A percentile compares a stretch with the other conserved stretches of the same genome.
Evolutionary conservation across 768 basidiomycete species (phyloP).

Genomic region (Agrocybe chaxingu): DNA sequence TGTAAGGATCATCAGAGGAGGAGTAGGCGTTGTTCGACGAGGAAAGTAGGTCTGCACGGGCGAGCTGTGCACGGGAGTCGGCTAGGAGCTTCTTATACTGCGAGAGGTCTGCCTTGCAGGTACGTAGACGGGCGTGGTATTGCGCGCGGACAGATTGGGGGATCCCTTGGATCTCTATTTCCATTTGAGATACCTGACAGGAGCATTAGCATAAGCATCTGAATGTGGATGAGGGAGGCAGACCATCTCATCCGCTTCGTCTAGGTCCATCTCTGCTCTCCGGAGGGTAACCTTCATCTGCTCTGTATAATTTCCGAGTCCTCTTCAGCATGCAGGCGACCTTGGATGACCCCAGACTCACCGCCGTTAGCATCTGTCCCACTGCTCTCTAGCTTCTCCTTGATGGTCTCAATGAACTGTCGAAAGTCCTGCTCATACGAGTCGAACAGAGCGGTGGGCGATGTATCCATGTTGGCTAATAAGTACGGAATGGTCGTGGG

Average conservation of each 20-base stretch:
- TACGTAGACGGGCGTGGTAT: slow-evolving; percentile 72
- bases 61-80: slow-evolving; percentile 65
- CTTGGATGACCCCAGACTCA: slow-evolving; percentile 28
- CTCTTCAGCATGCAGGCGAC: not conserved
- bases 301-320: slow-evolving; percentile 41
- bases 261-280: slow-evolving; percentile 90
- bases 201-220: not conserved
- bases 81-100: slow-evolving; percentile 80
- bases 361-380: slow-evolving; percentile 68
- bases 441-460: slow-evolving; percentile 83
- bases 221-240: slow-evolving; percentile 15
- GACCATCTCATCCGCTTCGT: slow-evolving; percentile 98
- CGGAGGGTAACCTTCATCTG: slow-evolving; percentile 77
- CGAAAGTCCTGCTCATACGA: slow-evolving; percentile 92
- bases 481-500: slow-evolving; percentile 6
- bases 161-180: slow-evolving; percentile 95
- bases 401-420: slow-evolving; percentile 73
- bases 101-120: slow-evolving; percentile 71
- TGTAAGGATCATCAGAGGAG: slow-evolving; percentile 80
- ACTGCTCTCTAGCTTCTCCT: slow-evolving; percentile 67
- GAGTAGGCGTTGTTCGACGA: slow-evolving; percentile 33
- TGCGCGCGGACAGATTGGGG: slow-evolving; percentile 78
- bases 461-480: slow-evolving; percentile 62
- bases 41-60: slow-evolving; percentile 77
- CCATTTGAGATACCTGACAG: slow-evolving; percentile 93